These are phyloP conservation scores for Didymella exigua DNA, from an alignment of 2,329 filamentous ascomycete species.

Conservation along the genomic window DNA sequence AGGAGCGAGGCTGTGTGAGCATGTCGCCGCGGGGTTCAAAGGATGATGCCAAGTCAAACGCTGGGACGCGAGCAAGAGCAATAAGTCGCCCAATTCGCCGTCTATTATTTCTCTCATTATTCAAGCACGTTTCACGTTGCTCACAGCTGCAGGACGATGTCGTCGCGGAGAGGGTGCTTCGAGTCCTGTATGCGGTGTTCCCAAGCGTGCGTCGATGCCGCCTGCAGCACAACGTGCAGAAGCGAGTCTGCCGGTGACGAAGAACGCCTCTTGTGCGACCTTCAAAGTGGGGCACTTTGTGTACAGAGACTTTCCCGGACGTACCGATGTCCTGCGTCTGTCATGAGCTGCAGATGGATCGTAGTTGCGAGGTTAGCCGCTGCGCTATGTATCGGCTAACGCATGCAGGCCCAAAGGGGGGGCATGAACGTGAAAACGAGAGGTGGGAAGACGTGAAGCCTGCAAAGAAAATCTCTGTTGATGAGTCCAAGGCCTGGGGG, in stretches of 20 bases:
- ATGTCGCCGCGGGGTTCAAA: background rate
- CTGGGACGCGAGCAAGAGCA: too few species aligned
- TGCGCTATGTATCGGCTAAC: slow-evolving; percentile 31
- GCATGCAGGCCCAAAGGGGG: slow-evolving; percentile 35
- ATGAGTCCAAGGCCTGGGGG: background rate
- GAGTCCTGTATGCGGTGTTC: slow-evolving; percentile 12
- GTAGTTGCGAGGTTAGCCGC: slow-evolving; percentile 20
- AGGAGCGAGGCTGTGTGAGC: background rate
- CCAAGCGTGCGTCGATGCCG: slow-evolving; percentile 7
- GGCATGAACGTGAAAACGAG: slow-evolving; percentile 11
- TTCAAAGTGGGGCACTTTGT: slow-evolving; percentile 21
- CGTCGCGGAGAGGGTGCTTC: background rate
- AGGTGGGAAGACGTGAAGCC: background rate
- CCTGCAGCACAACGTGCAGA: slow-evolving; percentile 24
- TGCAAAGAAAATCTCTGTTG: background rate
- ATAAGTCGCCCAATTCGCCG: background rate
- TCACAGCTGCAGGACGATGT: background rate
- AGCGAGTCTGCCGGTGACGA: slow-evolving; percentile 23
- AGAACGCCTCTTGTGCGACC: slow-evolving; percentile 25
- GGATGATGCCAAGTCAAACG: background rate
- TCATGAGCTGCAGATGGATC: slow-evolving; percentile 29
- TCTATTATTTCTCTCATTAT: background rate
- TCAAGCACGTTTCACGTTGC: background rate
- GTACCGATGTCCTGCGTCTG: slow-evolving; percentile 19
- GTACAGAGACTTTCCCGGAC: slow-evolving; percentile 27